Evolutionary conservation across 805 yeast genomes (phyloP).

Genomic region (Pichia occidentalis): DNA sequence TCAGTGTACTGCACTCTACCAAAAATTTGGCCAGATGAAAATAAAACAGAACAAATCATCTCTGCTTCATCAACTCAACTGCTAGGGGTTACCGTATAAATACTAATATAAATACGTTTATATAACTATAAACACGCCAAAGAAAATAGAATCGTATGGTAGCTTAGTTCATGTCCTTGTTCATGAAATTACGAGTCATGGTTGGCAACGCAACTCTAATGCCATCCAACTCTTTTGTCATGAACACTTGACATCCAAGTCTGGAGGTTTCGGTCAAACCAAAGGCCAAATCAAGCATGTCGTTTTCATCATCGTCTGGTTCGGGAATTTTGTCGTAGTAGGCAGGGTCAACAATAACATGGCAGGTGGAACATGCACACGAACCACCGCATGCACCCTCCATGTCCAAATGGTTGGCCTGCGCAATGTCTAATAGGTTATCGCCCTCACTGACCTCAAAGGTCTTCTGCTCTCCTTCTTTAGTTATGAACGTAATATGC

Average conservation of each 20-base stretch:
- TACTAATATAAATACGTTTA: too few species aligned
- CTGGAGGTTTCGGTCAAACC: constrained; percentile 96
- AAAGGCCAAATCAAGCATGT: constrained; percentile 95
- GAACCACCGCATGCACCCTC: constrained; percentile 99
- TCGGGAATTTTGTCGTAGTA: constrained; percentile 87
- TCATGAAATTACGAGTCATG: constrained; percentile 89
- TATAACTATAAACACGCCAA: too few species aligned
- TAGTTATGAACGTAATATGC: constrained; percentile 80
- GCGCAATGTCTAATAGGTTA: constrained; percentile 87
- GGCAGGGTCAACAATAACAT: constrained; percentile 92
- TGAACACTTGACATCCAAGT: constrained; percentile 86
- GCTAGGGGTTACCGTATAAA: too few species aligned
- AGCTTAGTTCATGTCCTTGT: constrained; percentile 56
- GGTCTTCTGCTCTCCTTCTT: constrained; percentile 79
- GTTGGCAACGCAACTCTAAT: constrained; percentile 93
- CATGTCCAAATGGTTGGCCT: constrained; percentile 88
- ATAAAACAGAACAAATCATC: too few species aligned
- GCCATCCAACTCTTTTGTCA: constrained; percentile 90
- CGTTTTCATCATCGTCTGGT: constrained; percentile 96
- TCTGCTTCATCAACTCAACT: too few species aligned
- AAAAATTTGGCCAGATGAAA: too few species aligned
- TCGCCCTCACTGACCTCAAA: constrained; percentile 92
- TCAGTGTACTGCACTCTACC: too few species aligned
- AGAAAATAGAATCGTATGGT: not conserved
- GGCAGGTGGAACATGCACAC: constrained; percentile 98